Percentiles rank a stretch among this genome's conserved stretches.
Conservation (phyloP, 2,329 filamentous ascomycete species). For the Colletotrichum tofieldiae region DNA sequence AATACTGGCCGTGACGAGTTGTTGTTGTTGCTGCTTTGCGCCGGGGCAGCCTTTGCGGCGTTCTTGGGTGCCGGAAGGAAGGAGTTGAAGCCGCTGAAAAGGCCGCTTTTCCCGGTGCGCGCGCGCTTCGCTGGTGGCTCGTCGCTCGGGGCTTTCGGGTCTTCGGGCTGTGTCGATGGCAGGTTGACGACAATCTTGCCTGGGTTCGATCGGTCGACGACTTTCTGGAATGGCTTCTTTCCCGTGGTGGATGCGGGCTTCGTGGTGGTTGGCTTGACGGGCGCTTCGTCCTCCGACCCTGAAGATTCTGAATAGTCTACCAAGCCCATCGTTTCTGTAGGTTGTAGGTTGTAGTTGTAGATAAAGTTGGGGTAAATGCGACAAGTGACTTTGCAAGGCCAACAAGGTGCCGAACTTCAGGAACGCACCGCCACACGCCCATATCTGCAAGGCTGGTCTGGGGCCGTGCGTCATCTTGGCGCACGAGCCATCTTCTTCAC, state of each 20-base stretch:
- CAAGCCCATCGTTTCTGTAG: slow-evolving; percentile 75
- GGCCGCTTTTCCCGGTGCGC: slow-evolving; percentile 67
- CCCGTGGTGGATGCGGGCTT: slow-evolving; percentile 51
- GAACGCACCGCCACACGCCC: slow-evolving; percentile 28
- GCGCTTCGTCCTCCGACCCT: slow-evolving; percentile 68
- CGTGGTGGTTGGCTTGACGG: slow-evolving; percentile 47
- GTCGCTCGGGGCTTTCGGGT: slow-evolving; percentile 54
- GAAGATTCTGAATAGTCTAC: slow-evolving; percentile 90
- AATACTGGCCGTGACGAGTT: slow-evolving; percentile 54
- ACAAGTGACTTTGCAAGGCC: not conserved
- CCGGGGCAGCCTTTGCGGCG: slow-evolving; percentile 54
- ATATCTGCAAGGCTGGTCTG: slow-evolving; percentile 30
- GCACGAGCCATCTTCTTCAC: slow-evolving; percentile 33
- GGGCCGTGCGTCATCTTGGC: slow-evolving; percentile 29
- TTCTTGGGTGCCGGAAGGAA: slow-evolving; percentile 89
- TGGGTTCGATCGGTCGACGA: slow-evolving; percentile 85
- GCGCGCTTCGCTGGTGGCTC: slow-evolving; percentile 81
- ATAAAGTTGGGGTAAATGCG: slow-evolving; percentile 2
- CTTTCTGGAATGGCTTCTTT: slow-evolving; percentile 80
- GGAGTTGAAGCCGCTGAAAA: slow-evolving; percentile 87
- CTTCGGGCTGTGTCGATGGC: slow-evolving; percentile 65
- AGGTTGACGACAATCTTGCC: slow-evolving; percentile 89
- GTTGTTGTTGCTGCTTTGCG: slow-evolving; percentile 50
- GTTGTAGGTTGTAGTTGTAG: not conserved
- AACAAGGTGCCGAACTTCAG: not conserved